A percentile compares a stretch with the other conserved stretches of the same genome.
These are phyloP conservation scores for Monosporascus sp. DNA, from an alignment of 2,329 filamentous ascomycete species.

Conservation along the genomic window DNA sequence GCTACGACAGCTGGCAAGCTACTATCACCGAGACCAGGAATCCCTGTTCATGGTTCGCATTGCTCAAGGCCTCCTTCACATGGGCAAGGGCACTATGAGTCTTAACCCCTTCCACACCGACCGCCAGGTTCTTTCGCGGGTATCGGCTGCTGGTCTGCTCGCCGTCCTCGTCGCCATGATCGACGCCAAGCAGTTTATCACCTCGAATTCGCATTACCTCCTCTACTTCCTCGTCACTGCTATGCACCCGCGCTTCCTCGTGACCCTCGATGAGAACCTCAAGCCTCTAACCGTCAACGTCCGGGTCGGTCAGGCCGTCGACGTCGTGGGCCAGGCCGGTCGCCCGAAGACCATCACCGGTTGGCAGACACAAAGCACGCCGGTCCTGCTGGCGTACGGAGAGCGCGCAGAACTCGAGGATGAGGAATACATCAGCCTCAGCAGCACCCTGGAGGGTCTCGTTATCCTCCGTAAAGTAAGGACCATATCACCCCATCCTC, in stretches of 20 bases:
- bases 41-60: conserved; percentile 99
- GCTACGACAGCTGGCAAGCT: conserved; percentile 88
- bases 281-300: conserved; percentile 94
- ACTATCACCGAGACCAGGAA: conserved; percentile 96
- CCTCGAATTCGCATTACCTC: conserved; percentile 72
- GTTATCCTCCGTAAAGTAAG: conserved; percentile 95
- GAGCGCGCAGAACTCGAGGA: conserved; percentile 96
- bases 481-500: background rate
- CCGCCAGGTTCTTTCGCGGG: conserved; percentile 87
- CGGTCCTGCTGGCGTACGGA: conserved; percentile 87
- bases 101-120: conserved; percentile 99
- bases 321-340: conserved; percentile 95
- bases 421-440: conserved; percentile 91
- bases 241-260: conserved; percentile 93
- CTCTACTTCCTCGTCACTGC: conserved; percentile 96
- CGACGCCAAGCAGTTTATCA: conserved; percentile 82
- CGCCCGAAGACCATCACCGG: conserved; percentile 98
- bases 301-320: conserved; percentile 93
- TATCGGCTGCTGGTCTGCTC: conserved; percentile 82
- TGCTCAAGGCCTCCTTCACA: conserved; percentile 92
- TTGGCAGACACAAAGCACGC: conserved; percentile 99
- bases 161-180: conserved; percentile 90
- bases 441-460: conserved; percentile 85
- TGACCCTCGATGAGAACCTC: conserved; percentile 91
- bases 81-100: conserved; percentile 97